These are phyloP conservation scores for Phlebopus sp. DNA, from an alignment of 1,284 basidiomycete genomes.

Conservation along the genomic window DNA sequence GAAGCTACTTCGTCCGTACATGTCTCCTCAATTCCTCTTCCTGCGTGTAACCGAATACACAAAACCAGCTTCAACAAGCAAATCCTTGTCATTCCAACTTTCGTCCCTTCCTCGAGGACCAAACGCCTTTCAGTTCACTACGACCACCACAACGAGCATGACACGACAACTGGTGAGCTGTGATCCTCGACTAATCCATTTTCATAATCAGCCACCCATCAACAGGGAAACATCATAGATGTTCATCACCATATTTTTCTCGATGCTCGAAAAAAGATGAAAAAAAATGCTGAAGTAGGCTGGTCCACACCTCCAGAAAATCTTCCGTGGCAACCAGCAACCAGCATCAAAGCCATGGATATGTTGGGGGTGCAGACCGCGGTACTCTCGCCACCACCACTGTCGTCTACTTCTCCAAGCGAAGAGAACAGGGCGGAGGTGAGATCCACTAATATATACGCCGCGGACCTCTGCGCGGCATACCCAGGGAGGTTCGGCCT, in stretches of 20 bases:
- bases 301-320: slow-evolving; percentile 61
- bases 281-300: slow-evolving; percentile 45
- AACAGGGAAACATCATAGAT: slow-evolving; percentile 46
- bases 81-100: too few species aligned
- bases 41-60: background rate
- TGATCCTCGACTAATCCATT: background rate
- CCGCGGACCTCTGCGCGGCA: slow-evolving; percentile 44
- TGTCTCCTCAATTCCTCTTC: slow-evolving; percentile 5
- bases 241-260: slow-evolving; percentile 74
- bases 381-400: slow-evolving; percentile 63
- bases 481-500: slow-evolving; percentile 61
- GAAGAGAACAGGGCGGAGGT: slow-evolving; percentile 41
- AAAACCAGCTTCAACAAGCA: too few species aligned
- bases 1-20: background rate
- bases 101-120: too few species aligned
- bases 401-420: slow-evolving; percentile 43
- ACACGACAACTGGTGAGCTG: slow-evolving; percentile 5
- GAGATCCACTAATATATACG: slow-evolving; percentile 46
- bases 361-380: slow-evolving; percentile 51
- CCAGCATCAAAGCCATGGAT: slow-evolving; percentile 61
- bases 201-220: background rate
- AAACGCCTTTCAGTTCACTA: background rate
- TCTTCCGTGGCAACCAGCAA: slow-evolving; percentile 60
- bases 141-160: slow-evolving; percentile 11
- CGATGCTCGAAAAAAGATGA: slow-evolving; percentile 42